phyloP scores from a whole-genome alignment of 108 stramenopile species.

The Skeletonema tropicum region DNA sequence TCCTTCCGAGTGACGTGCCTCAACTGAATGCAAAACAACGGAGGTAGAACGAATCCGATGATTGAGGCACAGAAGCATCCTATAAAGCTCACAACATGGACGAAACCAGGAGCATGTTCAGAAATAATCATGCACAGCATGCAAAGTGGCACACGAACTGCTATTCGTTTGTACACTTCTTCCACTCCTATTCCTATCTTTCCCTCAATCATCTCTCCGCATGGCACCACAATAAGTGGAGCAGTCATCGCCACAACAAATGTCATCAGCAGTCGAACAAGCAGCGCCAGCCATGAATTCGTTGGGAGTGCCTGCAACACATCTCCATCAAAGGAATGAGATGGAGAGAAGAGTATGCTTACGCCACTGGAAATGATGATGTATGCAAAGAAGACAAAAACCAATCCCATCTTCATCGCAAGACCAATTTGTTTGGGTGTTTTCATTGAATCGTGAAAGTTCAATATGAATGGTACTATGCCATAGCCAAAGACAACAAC shows the following conservation, averaged over 20 bases:
- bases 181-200: conserved; percentile 44
- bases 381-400: conserved; percentile 58
- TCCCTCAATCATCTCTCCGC: conserved; percentile 78
- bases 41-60: conserved; percentile 71
- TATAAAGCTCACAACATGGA: conserved; percentile 69
- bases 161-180: conserved; percentile 16
- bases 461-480: conserved; percentile 58
- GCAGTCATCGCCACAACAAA: conserved; percentile 67
- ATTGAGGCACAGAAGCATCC: conserved; percentile 81
- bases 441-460: conserved; percentile 71
- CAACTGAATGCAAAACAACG: conserved; percentile 50
- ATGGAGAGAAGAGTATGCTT: conserved; percentile 53
- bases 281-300: conserved; percentile 43
- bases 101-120: conserved; percentile 70
- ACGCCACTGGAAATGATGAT: conserved; percentile 62
- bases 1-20: not conserved
- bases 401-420: conserved; percentile 56
- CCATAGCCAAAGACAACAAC: conserved; percentile 67
- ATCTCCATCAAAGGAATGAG: conserved; percentile 65
- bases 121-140: conserved; percentile 50
- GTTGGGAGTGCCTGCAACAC: conserved; percentile 70
- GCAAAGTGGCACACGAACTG: conserved; percentile 59
- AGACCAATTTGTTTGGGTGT: conserved; percentile 47
- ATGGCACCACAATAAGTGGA: conserved; percentile 78
- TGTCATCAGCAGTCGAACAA: conserved; percentile 65